These are phyloP conservation scores for Suhomyces kunorum DNA, from an alignment of 1,139 yeast species.

Conservation along the genomic window DNA sequence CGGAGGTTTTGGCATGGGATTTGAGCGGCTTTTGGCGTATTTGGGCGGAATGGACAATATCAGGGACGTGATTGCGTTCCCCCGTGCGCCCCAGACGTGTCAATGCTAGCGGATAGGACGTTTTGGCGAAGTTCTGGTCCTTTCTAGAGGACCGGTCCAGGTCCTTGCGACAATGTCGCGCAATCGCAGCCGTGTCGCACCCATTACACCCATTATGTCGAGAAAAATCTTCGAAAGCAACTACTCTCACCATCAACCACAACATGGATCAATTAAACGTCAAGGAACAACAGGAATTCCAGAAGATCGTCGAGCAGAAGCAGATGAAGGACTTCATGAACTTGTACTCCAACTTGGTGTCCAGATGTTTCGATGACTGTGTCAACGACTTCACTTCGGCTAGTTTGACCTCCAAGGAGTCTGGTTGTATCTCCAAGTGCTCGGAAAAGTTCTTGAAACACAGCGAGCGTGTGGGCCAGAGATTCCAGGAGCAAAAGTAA, in stretches of 20 bases:
- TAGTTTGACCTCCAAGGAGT: conserved; percentile 81
- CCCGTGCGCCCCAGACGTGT: conserved; percentile 47
- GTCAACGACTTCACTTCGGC: conserved; percentile 97
- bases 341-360: conserved; percentile 88
- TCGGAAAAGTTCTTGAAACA: conserved; percentile 97
- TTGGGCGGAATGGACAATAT: conserved; percentile 74
- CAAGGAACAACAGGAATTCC: conserved; percentile 95
- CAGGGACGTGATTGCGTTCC: conserved; percentile 85
- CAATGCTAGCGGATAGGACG: too few relatives aligned
- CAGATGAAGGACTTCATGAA: conserved; percentile 99
- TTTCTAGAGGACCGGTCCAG: background rate
- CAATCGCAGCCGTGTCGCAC: background rate
- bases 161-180: conserved; percentile 1
- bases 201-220: too few relatives aligned
- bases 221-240: conserved; percentile 6
- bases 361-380: conserved; percentile 96
- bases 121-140: too few relatives aligned
- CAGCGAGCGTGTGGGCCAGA: conserved; percentile 96
- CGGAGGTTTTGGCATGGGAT: conserved; percentile 97
- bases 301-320: conserved; percentile 91
- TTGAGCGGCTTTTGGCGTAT: conserved; percentile 79
- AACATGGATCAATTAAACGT: conserved; percentile 80
- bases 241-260: background rate
- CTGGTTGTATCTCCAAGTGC: conserved; percentile 83
- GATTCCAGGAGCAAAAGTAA: conserved; percentile 95